Percentiles rank a stretch among this genome's conserved stretches.
phyloP scores from a whole-genome alignment of 2,329 filamentous ascomycete genomes.

The Zelopaecilomyces penicillatus region DNA sequence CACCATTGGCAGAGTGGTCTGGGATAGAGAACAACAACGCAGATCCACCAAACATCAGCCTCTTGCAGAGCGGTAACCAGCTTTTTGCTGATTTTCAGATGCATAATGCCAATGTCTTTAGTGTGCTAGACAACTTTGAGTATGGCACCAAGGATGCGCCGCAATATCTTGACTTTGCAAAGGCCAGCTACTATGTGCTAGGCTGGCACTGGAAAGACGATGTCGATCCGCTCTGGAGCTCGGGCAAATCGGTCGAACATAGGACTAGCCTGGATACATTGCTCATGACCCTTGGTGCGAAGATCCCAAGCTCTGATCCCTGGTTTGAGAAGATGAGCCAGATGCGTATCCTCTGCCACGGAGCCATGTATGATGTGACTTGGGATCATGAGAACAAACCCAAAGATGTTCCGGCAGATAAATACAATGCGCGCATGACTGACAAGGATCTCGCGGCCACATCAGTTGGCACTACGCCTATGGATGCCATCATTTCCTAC shows the following conservation, averaged over 20 bases:
- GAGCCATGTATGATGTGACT: constrained; percentile 28
- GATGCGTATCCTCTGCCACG: constrained; percentile 22
- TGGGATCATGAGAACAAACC: constrained; percentile 24
- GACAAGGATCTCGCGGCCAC: constrained; percentile 17
- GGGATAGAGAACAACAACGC: neutral
- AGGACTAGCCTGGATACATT: constrained; percentile 7
- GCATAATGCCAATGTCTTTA: constrained; percentile 34
- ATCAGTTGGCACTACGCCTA: constrained; percentile 27
- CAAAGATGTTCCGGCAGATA: constrained; percentile 21
- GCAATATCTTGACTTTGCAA: constrained; percentile 17
- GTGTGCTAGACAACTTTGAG: constrained; percentile 30
- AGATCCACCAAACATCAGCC: constrained; percentile 1
- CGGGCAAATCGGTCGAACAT: constrained; percentile 1
- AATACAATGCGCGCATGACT: constrained; percentile 10
- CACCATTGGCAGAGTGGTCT: neutral
- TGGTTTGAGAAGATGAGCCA: constrained; percentile 1
- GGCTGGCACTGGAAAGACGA: constrained; percentile 27
- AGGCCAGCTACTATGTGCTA: constrained; percentile 29
- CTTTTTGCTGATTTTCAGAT: constrained; percentile 33
- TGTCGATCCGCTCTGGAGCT: constrained; percentile 14
- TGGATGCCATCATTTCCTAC: constrained; percentile 30
- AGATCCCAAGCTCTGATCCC: neutral
- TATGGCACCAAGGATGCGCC: constrained; percentile 14
- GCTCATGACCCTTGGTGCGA: constrained; percentile 6
- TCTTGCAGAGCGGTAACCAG: constrained; percentile 20